These are phyloP conservation scores for Olyra latifolia DNA, from an alignment of 176 grass and related monocot genomes.

Conservation along the genomic window DNA sequence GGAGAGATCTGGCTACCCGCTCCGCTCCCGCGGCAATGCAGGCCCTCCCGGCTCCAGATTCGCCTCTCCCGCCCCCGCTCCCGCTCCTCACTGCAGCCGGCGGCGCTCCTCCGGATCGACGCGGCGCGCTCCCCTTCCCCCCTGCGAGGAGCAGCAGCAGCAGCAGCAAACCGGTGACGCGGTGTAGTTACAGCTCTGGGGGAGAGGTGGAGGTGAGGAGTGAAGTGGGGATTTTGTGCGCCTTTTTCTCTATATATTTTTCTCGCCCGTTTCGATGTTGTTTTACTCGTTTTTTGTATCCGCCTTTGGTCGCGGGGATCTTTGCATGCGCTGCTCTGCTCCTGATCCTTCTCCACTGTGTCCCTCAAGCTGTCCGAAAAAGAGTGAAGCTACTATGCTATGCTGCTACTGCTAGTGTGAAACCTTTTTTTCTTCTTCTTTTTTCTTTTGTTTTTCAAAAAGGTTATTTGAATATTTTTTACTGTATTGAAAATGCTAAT, in stretches of 20 bases:
- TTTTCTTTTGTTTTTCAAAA: not conserved
- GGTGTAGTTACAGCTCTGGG: constrained; percentile 39
- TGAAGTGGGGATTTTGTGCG: constrained; percentile 51
- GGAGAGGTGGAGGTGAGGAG: constrained; percentile 35
- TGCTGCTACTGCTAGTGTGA: not conserved
- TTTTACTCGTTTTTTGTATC: constrained; percentile 27
- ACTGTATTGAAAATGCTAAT: not conserved
- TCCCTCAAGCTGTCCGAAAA: constrained; percentile 1
- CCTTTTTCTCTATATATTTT: not conserved
- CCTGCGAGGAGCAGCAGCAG: constrained; percentile 23
- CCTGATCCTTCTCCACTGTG: constrained; percentile 23
- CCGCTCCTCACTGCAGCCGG: not conserved
- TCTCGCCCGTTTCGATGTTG: not conserved
- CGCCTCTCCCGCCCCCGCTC: not conserved
- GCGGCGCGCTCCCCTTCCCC: not conserved
- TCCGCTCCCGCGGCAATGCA: constrained; percentile 50
- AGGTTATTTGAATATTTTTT: not conserved
- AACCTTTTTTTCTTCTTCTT: no score
- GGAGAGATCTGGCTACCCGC: constrained; percentile 45
- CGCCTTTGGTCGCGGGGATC: constrained; percentile 35
- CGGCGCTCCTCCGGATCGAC: constrained; percentile 41
- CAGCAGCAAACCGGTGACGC: constrained; percentile 42
- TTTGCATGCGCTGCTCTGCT: constrained; percentile 36
- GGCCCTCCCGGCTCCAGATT: constrained; percentile 38
- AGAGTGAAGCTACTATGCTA: not conserved